Base-by-base conservation (phyloP, 495 filamentous ascomycete species). In the Daldinia grandis region DNA sequence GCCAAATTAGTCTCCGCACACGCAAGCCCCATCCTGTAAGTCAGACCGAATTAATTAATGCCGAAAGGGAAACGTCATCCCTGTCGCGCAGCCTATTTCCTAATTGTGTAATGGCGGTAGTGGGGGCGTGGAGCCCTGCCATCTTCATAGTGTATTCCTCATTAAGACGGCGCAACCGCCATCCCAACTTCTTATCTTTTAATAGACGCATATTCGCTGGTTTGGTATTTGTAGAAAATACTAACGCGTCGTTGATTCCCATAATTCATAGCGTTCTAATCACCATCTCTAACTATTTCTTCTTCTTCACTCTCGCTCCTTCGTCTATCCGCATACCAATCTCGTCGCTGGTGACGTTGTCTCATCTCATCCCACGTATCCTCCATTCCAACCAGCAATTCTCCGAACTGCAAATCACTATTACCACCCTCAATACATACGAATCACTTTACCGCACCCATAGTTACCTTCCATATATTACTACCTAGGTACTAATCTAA, bases 321-420 rank as follows among this genome's bases (percentile, higher is more conserved):
- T 25, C 31, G 14, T 35, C 33, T 35, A 35, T 37, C 57, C 58
- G 9, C 62, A 66, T 65, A 64, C 64, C 60, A 68, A 44, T 58
- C 35, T 25, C 33, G 44, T 54, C 25, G 47, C 47, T 55, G 44
- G 70, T 73, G 70, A 73, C 70, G 70, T 73, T 65, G 65, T 68
- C 70, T 73, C 57, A 62, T 67, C 56, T 65, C 33, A 64, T 68
- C 61, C 44, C 57, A 54, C 47, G 28, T 54, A 56, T 49, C 31
- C 64, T 62, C 51, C 65, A 73, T 68, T 68, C 70, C 53, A 65
- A 35, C 56, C 50, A 58, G 33, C 60, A 61, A 62, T 37, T 71
- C 64, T 47, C 57, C 64, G 53, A 68, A 40, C 40, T 50, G 51
- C 69, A 30, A 64, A 62, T 56, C 21, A 47, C 33, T 28, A 59